A percentile compares a stretch with the other conserved stretches of the same genome.
phyloP scores from a whole-genome alignment of 2,329 filamentous ascomycete genomes.

The Apiospora sp. region DNA sequence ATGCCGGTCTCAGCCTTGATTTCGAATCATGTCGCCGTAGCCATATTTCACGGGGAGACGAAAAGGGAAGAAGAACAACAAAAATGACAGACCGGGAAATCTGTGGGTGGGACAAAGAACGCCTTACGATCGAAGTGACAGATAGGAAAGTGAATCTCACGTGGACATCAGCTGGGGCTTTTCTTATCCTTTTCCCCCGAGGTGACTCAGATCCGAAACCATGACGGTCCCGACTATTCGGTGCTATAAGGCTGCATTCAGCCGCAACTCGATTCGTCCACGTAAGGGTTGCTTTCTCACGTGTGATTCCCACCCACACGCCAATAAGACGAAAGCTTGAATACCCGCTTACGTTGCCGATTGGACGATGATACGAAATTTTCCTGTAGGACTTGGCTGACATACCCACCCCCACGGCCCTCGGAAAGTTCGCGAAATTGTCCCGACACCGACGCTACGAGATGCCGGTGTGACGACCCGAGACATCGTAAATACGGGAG shows the following conservation, averaged over 20 bases:
- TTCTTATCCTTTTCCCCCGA: neutral
- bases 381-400: neutral
- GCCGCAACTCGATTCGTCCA: slow-evolving; percentile 16
- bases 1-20: neutral
- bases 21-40: neutral
- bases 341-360: neutral
- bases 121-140: neutral
- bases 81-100: too few relatives aligned
- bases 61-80: too few relatives aligned
- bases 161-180: neutral
- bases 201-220: neutral
- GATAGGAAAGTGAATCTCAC: neutral
- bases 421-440: neutral
- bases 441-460: neutral
- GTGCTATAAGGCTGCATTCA: slow-evolving; percentile 6
- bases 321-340: neutral
- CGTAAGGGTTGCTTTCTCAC: slow-evolving; percentile 16
- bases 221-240: neutral
- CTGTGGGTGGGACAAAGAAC: neutral
- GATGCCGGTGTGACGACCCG: neutral
- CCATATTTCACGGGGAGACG: too few relatives aligned
- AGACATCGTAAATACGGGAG: neutral
- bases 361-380: neutral
- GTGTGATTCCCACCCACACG: neutral
- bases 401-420: neutral